These are phyloP conservation scores for Tetrapisispora iriomotensis DNA, from an alignment of 805 yeast genomes.

Conservation along the genomic window DNA sequence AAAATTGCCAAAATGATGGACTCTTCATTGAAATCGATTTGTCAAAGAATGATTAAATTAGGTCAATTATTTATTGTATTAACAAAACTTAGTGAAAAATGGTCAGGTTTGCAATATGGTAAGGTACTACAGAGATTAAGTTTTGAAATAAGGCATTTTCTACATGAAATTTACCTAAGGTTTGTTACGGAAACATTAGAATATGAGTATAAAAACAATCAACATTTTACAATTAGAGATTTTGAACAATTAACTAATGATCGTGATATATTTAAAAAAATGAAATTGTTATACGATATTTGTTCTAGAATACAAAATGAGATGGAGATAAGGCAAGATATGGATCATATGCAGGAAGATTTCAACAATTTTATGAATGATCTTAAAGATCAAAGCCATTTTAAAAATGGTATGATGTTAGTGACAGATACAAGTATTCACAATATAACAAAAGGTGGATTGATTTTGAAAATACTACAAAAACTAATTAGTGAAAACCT, in stretches of 20 bases:
- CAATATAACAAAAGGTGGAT: slow-evolving; percentile 63
- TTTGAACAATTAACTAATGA: slow-evolving; percentile 43
- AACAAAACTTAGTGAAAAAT: slow-evolving; percentile 48
- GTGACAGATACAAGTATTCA: slow-evolving; percentile 43
- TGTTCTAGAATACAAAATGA: slow-evolving; percentile 41
- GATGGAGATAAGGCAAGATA: slow-evolving; percentile 32
- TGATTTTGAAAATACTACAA: slow-evolving; percentile 54
- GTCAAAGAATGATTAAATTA: slow-evolving; percentile 46
- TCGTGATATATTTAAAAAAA: slow-evolving; percentile 28
- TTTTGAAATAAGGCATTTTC: slow-evolving; percentile 40
- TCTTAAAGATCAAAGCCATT: slow-evolving; percentile 31
- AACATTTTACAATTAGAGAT: slow-evolving; percentile 47
- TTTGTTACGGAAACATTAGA: slow-evolving; percentile 40
- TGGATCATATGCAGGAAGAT: slow-evolving; percentile 28
- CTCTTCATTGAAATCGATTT: slow-evolving; percentile 58
- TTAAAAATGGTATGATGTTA: slow-evolving; percentile 28
- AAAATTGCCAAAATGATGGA: slow-evolving; percentile 64
- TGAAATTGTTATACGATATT: slow-evolving; percentile 52
- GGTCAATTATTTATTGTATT: slow-evolving; percentile 60
- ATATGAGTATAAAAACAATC: slow-evolving; percentile 38
- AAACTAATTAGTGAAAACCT: slow-evolving; percentile 43
- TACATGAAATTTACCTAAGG: slow-evolving; percentile 30
- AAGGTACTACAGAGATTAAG: slow-evolving; percentile 67
- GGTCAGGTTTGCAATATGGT: slow-evolving; percentile 51
- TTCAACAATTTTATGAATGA: slow-evolving; percentile 37